Conservation (phyloP, 768 basidiomycete genomes). For the Agaricus sinodeliciosus region DNA sequence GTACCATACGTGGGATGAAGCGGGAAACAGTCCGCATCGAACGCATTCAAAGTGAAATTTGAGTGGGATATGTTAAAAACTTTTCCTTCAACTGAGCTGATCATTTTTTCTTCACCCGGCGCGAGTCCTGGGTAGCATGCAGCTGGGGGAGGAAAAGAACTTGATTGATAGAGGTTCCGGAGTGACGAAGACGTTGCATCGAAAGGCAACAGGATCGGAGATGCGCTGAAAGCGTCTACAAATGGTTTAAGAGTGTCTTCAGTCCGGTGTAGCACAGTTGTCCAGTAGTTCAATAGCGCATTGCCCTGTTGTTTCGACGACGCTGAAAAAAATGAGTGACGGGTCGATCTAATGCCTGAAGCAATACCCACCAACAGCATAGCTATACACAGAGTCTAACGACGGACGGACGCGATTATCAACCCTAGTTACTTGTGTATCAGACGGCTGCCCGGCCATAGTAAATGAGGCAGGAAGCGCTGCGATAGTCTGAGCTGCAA, state of each 20-base stretch:
- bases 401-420: constrained; percentile 28
- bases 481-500: constrained; percentile 46
- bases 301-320: constrained; percentile 45
- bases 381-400: constrained; percentile 55
- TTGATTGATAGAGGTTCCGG: constrained; percentile 33
- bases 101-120: constrained; percentile 28
- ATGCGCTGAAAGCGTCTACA: constrained; percentile 35
- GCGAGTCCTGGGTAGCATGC: constrained; percentile 54
- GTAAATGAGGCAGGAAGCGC: constrained; percentile 39
- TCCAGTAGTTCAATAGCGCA: constrained; percentile 51
- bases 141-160: constrained; percentile 52
- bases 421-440: constrained; percentile 38
- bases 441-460: constrained; percentile 37
- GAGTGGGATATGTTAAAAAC: constrained; percentile 42
- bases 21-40: constrained; percentile 46
- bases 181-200: constrained; percentile 40
- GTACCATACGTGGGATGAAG: constrained; percentile 59
- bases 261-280: constrained; percentile 39
- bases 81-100: constrained; percentile 42
- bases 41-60: constrained; percentile 23
- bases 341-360: background rate
- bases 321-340: constrained; percentile 27
- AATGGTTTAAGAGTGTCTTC: constrained; percentile 37
- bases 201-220: constrained; percentile 52
- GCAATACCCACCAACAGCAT: constrained; percentile 43